Evolutionary conservation across 1,284 basidiomycete species (phyloP).

Genomic region (Irpex sp.): DNA sequence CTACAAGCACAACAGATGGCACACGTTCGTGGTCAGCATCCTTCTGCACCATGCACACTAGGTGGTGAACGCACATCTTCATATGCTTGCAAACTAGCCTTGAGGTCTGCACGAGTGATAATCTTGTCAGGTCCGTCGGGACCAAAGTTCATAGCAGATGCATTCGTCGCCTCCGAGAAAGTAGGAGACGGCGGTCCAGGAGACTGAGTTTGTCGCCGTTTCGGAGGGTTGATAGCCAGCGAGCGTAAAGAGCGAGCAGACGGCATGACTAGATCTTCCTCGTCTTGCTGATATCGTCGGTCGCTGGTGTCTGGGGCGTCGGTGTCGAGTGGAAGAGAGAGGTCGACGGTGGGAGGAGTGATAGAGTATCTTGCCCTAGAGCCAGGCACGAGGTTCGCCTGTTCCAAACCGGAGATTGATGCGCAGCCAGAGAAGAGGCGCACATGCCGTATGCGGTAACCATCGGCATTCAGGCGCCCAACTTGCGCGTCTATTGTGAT

Average conservation of each 20-base stretch:
- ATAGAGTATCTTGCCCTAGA: slow-evolving; percentile 5
- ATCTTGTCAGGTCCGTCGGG: slow-evolving; percentile 72
- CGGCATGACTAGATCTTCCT: slow-evolving; percentile 39
- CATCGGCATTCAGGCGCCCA: not conserved
- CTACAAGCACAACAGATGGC: slow-evolving; percentile 32
- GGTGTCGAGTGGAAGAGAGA: not conserved
- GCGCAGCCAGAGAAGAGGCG: slow-evolving; percentile 10
- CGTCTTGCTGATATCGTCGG: not conserved
- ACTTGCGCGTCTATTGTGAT: not conserved
- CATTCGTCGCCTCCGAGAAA: slow-evolving; percentile 78
- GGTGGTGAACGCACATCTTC: slow-evolving; percentile 57
- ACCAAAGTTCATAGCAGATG: slow-evolving; percentile 70
- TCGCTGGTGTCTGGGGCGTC: not conserved
- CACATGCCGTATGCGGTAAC: slow-evolving; percentile 2
- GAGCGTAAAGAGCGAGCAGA: slow-evolving; percentile 58
- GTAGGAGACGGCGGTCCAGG: slow-evolving; percentile 75
- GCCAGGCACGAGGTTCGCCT: slow-evolving; percentile 4
- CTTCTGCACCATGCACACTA: no score
- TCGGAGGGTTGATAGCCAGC: slow-evolving; percentile 42
- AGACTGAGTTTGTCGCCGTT: slow-evolving; percentile 38
- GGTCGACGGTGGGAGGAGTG: not conserved
- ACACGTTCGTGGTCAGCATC: no score
- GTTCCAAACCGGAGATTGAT: not conserved
- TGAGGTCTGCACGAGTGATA: slow-evolving; percentile 79
- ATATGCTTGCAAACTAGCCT: slow-evolving; percentile 74